Percentiles rank a stretch among this genome's conserved stretches.
phyloP scores from a whole-genome alignment of 2,329 filamentous ascomycete species.

The Fusarium chlamydosporum region DNA sequence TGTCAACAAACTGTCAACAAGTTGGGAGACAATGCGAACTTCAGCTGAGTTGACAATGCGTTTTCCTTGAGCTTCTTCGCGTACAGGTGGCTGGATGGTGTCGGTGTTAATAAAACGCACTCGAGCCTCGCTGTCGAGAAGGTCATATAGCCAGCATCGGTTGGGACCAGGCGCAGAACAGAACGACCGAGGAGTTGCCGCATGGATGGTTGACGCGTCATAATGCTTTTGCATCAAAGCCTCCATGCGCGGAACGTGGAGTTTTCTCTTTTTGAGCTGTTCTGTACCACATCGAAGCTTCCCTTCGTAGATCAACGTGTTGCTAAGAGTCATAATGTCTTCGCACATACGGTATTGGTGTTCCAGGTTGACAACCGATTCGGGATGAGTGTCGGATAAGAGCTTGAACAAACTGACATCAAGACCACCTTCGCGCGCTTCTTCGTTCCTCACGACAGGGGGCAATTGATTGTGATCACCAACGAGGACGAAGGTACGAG shows the following conservation, averaged over 20 bases:
- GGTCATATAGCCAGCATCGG: constrained; percentile 81
- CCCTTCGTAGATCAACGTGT: constrained; percentile 92
- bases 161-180: constrained; percentile 66
- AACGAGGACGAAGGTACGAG: constrained; percentile 91
- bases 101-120: constrained; percentile 95
- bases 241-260: constrained; percentile 76
- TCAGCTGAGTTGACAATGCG: constrained; percentile 92
- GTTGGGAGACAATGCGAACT: constrained; percentile 80
- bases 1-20: constrained; percentile 83
- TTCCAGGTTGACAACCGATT: constrained; percentile 89
- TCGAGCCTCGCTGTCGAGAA: constrained; percentile 78
- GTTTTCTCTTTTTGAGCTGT: constrained; percentile 76
- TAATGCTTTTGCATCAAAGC: constrained; percentile 73
- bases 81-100: constrained; percentile 71
- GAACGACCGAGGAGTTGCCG: constrained; percentile 62
- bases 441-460: constrained; percentile 92
- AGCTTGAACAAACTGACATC: constrained; percentile 96
- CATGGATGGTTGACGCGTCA: constrained; percentile 62
- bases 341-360: constrained; percentile 99
- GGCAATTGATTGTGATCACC: constrained; percentile 97
- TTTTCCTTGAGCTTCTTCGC: constrained; percentile 83
- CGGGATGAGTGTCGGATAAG: constrained; percentile 88
- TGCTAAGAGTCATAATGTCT: constrained; percentile 95
- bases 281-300: constrained; percentile 89
- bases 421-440: constrained; percentile 86